These are phyloP conservation scores for Zygotorulaspora danielsina DNA, from an alignment of 805 yeast genomes.

Conservation along the genomic window DNA sequence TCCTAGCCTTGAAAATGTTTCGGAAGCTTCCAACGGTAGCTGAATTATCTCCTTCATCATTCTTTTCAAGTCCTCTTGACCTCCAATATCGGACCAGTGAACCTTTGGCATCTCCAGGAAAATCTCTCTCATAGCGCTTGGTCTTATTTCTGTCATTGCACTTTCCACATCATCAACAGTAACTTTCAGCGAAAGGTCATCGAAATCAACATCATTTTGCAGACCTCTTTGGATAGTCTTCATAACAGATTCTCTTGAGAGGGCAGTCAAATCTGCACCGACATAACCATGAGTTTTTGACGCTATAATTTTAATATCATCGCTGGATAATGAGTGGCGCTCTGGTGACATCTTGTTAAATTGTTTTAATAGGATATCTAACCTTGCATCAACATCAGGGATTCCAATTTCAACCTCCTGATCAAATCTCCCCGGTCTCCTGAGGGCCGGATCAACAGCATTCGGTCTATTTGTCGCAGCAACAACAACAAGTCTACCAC, in stretches of 20 bases:
- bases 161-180: constrained; percentile 54
- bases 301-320: constrained; percentile 61
- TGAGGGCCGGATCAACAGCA: constrained; percentile 61
- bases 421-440: constrained; percentile 87
- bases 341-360: constrained; percentile 42
- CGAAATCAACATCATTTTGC: constrained; percentile 17
- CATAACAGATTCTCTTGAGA: constrained; percentile 86
- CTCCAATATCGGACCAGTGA: constrained; percentile 92
- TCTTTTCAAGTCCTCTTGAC: constrained; percentile 77
- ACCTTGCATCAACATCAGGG: constrained; percentile 80
- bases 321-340: constrained; percentile 49
- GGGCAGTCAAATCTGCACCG: constrained; percentile 89
- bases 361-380: constrained; percentile 63
- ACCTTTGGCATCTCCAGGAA: constrained; percentile 92
- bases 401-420: constrained; percentile 87
- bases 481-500: constrained; percentile 60
- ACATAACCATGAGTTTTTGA: constrained; percentile 92
- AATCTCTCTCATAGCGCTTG: constrained; percentile 96
- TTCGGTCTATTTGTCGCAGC: constrained; percentile 76
- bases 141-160: constrained; percentile 77
- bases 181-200: constrained; percentile 43
- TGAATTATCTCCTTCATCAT: constrained; percentile 88
- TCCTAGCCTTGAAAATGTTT: constrained; percentile 71
- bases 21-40: constrained; percentile 79
- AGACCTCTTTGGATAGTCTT: constrained; percentile 66